Base-by-base conservation (phyloP, 306 rosid species). In the Gleditsia sinensis region DNA sequence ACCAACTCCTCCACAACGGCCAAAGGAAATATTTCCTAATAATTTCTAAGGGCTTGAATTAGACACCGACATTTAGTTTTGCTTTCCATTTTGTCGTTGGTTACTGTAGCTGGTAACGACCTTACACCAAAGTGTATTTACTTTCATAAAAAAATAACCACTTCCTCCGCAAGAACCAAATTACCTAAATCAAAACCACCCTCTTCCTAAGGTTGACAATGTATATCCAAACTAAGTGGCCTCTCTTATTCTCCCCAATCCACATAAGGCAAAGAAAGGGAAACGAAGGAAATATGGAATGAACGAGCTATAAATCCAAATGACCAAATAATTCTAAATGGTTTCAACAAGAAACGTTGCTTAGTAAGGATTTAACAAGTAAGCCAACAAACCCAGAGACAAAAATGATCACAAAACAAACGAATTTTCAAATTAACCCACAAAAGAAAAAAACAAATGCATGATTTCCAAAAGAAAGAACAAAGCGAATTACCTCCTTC, bases 401-500 rank as follows among this genome's bases (percentile, higher is more conserved):
- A 75, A 63, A 75, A 63, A 42, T 58, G 65, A 6, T 58, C 36
- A 30, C 8, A 9, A 57, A 58, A 58, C 23, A 30, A 72, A 50
- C 55, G 53, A 51, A 58, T 3, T 23, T 42, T 34, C 53, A 67
- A 50, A 67, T 21, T 4, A 28, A 34, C 74, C 80, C 58, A 69
- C 7, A 62, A 55, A 28, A 53, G 2, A 55, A 72, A 55, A 72
- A 74, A 20, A 27, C 9, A 50, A 77, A 57, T 20, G 59, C 34
- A 50, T 0, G 17, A 48, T 43, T 11, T 4, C 11, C 17, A 10
- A 2, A 27, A 27, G 23, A 55, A 8, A 58, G 20, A 34, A 66
- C 39, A 17, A 3, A 30, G 36, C 10, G 9, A 50, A 53, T 60
- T 77, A 93, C 98, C 98, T 72, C 98, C 98, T 69, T 89, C 91